Percentiles rank a stretch among this genome's conserved stretches.
Conservation (phyloP, 768 basidiomycete species). For the Tricholoma hemisulphureum region DNA sequence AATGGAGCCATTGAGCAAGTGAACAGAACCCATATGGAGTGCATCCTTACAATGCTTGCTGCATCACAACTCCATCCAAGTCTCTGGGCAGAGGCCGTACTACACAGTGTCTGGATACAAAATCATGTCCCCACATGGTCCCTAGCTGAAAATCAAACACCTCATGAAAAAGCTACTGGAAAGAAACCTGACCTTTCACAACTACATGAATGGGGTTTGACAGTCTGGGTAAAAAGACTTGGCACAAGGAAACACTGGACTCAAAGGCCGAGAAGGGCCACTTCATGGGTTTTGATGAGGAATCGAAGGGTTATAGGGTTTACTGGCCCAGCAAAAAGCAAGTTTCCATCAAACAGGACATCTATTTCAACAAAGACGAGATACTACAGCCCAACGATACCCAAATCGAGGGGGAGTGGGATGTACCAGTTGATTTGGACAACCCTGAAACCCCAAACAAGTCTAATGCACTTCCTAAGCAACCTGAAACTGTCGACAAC, state of each 20-base stretch:
- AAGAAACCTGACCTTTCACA: constrained; percentile 6
- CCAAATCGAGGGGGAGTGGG: neutral
- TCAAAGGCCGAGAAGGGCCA: no score
- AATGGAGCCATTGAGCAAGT: constrained; percentile 7
- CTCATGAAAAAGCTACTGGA: constrained; percentile 3
- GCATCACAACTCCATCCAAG: no score
- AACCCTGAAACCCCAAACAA: neutral
- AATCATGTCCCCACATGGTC: constrained; percentile 5
- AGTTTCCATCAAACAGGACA: neutral
- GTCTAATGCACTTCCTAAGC: no score
- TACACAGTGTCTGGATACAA: neutral
- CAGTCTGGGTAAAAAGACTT: neutral
- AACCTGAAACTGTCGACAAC: neutral
- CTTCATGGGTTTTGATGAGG: no score
- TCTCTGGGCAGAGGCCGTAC: no score
- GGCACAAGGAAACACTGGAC: no score
- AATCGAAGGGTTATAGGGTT: no score
- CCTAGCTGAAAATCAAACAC: constrained; percentile 6
- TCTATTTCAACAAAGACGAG: constrained; percentile 15
- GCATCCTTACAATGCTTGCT: neutral
- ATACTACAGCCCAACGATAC: neutral
- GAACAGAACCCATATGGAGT: constrained; percentile 1
- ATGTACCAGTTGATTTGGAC: neutral
- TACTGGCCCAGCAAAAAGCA: no score
- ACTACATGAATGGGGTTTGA: no score